Percentiles rank a stretch among this genome's conserved stretches.
These are phyloP conservation scores for Mortierella sp. DNA, from an alignment of 371 early-diverging fungal species.

Conservation along the genomic window DNA sequence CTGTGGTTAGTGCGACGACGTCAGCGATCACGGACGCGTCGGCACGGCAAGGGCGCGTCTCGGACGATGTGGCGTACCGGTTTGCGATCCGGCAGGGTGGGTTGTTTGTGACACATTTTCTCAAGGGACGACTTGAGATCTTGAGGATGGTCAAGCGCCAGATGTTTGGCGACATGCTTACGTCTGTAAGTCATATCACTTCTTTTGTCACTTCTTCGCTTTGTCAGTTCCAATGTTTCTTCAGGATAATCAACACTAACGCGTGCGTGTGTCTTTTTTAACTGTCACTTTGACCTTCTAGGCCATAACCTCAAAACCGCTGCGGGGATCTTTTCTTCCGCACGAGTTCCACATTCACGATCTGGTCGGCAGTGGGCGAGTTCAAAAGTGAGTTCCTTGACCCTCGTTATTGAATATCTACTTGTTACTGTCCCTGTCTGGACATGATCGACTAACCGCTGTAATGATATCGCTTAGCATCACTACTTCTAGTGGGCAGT, in stretches of 20 bases:
- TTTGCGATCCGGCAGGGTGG: conserved; percentile 51
- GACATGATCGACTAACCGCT: neutral
- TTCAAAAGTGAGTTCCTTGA: conserved; percentile 41
- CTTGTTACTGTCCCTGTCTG: neutral
- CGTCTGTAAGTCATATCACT: conserved; percentile 31
- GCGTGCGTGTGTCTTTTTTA: no score
- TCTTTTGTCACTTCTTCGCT: no score
- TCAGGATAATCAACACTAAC: no score
- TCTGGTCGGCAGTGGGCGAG: conserved; percentile 52
- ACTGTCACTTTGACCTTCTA: neutral
- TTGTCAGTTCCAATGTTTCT: no score
- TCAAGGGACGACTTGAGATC: conserved; percentile 56
- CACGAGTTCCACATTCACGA: conserved; percentile 55
- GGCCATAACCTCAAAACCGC: conserved; percentile 37
- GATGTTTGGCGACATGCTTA: conserved; percentile 51
- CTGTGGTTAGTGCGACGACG: neutral
- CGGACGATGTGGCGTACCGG: conserved; percentile 51
- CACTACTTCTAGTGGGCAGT: conserved; percentile 40
- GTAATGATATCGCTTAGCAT: neutral
- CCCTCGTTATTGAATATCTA: neutral
- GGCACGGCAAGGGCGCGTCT: conserved; percentile 22
- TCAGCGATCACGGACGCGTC: conserved; percentile 19
- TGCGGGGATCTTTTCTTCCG: conserved; percentile 46
- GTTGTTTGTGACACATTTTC: conserved; percentile 47
- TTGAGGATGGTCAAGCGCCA: conserved; percentile 49